Conservation (phyloP, 2,329 filamentous ascomycete species). For the Beauveria rudraprayagi region DNA sequence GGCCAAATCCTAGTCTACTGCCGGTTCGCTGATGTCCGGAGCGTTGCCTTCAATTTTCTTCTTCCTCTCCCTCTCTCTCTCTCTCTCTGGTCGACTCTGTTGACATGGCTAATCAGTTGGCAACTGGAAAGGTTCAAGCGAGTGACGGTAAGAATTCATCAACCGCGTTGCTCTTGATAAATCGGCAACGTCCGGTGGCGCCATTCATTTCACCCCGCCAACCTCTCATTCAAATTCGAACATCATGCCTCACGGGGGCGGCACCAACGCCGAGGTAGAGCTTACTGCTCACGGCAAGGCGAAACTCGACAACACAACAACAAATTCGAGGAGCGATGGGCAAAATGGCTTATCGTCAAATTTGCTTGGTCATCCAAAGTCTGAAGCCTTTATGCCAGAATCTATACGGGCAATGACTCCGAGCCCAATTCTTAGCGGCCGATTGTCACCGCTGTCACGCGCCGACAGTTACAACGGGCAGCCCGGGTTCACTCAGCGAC, state of each 20-base stretch:
- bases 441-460: slow-evolving; percentile 14
- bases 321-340: not conserved
- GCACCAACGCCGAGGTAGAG: not conserved
- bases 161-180: not conserved
- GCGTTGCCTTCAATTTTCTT: not conserved
- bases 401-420: slow-evolving; percentile 6
- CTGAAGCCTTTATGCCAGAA: not conserved
- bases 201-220: not conserved
- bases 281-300: not conserved
- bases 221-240: not conserved
- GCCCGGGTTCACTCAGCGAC: not conserved
- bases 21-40: not conserved
- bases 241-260: not conserved
- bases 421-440: slow-evolving; percentile 17
- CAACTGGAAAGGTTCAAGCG: not conserved
- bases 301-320: not conserved
- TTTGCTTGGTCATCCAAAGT: not conserved
- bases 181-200: not conserved
- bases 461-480: slow-evolving; percentile 9
- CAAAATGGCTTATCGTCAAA: not conserved
- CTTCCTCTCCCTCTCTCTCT: not conserved
- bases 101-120: not conserved
- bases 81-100: not conserved
- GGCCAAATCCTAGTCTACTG: not conserved
- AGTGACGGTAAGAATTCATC: not conserved